phyloP scores from a whole-genome alignment of 176 grass and related monocot species.

The Thalia dealbata region DNA sequence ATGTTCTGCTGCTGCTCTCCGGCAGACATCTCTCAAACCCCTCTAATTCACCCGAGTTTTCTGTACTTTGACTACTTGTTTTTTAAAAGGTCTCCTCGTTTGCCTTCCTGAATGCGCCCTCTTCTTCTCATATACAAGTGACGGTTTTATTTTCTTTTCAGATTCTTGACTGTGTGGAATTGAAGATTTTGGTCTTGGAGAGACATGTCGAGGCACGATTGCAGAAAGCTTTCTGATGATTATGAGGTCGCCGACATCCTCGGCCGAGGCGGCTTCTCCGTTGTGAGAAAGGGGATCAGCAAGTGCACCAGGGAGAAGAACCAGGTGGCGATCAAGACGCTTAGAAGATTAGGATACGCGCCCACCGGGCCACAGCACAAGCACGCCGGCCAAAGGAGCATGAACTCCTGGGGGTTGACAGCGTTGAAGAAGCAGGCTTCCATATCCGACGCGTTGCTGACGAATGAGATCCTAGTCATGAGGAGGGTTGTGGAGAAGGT shows the following conservation, averaged over 20 bases:
- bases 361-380: conserved; percentile 19
- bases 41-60: background rate
- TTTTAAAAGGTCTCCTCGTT: background rate
- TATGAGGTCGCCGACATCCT: conserved; percentile 50
- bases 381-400: conserved; percentile 20
- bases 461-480: conserved; percentile 62
- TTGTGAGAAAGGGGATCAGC: conserved; percentile 55
- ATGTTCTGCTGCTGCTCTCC: background rate
- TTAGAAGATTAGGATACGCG: conserved; percentile 35
- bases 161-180: background rate
- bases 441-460: conserved; percentile 54
- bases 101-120: background rate
- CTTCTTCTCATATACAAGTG: background rate
- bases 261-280: conserved; percentile 50
- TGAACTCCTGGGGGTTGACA: conserved; percentile 10
- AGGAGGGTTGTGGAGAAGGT: conserved; percentile 61
- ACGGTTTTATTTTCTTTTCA: background rate
- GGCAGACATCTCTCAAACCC: background rate
- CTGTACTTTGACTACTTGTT: background rate
- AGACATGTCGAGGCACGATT: conserved; percentile 37
- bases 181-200: background rate
- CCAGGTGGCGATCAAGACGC: conserved; percentile 51
- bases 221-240: conserved; percentile 43
- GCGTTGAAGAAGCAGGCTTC: conserved; percentile 59
- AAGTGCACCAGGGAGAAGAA: conserved; percentile 30